Percentiles rank a stretch among this genome's conserved stretches.
phyloP scores from a whole-genome alignment of 2,329 filamentous ascomycete genomes.

The Penicillium freii region DNA sequence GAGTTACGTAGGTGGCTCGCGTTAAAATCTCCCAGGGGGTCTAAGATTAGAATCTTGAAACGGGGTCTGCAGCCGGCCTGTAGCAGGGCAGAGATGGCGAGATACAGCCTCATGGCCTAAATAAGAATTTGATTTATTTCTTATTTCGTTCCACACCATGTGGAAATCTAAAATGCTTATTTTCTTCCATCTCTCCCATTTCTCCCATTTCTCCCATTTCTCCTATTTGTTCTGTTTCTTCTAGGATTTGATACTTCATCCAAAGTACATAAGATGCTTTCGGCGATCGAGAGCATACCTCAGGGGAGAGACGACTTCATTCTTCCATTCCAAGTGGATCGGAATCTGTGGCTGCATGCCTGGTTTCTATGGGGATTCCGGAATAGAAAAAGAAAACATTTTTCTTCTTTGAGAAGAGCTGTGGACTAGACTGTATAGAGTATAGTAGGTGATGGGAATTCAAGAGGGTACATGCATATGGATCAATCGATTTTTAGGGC shows the following conservation, averaged over 20 bases:
- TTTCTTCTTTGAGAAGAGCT: not conserved
- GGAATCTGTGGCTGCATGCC: slow-evolving; percentile 1
- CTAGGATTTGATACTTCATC: not conserved
- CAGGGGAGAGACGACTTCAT: not conserved
- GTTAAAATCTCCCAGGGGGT: not conserved
- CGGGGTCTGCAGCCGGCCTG: not conserved
- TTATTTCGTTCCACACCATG: no score
- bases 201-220: no score
- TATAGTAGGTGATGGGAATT: not conserved
- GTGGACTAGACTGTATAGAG: not conserved
- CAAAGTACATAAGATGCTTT: not conserved
- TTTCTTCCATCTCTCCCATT: not conserved
- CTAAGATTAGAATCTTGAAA: not conserved
- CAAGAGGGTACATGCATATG: not conserved
- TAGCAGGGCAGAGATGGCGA: not conserved
- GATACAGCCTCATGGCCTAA: not conserved
- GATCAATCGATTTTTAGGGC: not conserved
- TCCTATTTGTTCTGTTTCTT: no score
- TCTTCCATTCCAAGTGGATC: slow-evolving; percentile 1
- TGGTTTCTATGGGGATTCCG: slow-evolving; percentile 10
- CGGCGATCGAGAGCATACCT: not conserved
- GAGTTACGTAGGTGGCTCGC: slow-evolving; percentile 6
- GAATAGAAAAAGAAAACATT: slow-evolving; percentile 9
- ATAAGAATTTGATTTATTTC: not conserved
- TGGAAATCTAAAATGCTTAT: not conserved